These are phyloP conservation scores for Acephala macrosclerotiorum DNA, from an alignment of 2,329 filamentous ascomycete species.

Conservation along the genomic window DNA sequence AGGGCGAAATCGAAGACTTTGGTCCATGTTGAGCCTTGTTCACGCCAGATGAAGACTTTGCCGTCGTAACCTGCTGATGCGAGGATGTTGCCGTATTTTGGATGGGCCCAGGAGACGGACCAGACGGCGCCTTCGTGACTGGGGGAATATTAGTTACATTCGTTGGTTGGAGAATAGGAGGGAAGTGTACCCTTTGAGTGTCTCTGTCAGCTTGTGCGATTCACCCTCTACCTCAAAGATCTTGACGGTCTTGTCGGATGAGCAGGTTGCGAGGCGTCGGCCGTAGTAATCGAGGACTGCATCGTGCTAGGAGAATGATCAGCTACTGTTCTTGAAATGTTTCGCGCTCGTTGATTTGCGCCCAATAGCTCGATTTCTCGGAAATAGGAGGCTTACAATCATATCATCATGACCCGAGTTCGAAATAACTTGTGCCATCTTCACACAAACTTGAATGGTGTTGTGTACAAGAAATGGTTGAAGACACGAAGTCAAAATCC, in stretches of 20 bases:
- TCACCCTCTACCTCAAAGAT: slow-evolving; percentile 98
- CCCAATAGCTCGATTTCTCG: slow-evolving; percentile 10
- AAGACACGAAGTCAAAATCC: slow-evolving; percentile 15
- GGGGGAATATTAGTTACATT: slow-evolving; percentile 32
- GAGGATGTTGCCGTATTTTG: slow-evolving; percentile 97
- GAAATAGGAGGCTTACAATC: slow-evolving; percentile 72
- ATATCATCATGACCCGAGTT: slow-evolving; percentile 97
- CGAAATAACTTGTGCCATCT: slow-evolving; percentile 78
- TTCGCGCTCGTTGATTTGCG: not conserved
- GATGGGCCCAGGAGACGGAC: slow-evolving; percentile 98
- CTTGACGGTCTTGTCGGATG: slow-evolving; percentile 98
- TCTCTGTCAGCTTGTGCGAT: slow-evolving; percentile 87
- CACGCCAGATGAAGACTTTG: slow-evolving; percentile 98
- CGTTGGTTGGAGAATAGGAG: slow-evolving; percentile 9
- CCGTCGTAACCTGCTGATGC: slow-evolving; percentile 96
- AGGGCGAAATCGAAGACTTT: slow-evolving; percentile 92
- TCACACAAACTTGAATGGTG: slow-evolving; percentile 29
- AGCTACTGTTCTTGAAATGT: slow-evolving; percentile 26
- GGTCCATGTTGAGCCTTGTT: slow-evolving; percentile 78
- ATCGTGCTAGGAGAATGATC: slow-evolving; percentile 73
- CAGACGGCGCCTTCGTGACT: slow-evolving; percentile 98
- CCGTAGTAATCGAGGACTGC: slow-evolving; percentile 99
- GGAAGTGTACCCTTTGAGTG: slow-evolving; percentile 78
- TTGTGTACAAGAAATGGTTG: slow-evolving; percentile 21
- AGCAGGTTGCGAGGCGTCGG: slow-evolving; percentile 93